Evolutionary conservation across 2,329 filamentous ascomycete genomes (phyloP).

Genomic region (Trichophyton schoenleinii): DNA sequence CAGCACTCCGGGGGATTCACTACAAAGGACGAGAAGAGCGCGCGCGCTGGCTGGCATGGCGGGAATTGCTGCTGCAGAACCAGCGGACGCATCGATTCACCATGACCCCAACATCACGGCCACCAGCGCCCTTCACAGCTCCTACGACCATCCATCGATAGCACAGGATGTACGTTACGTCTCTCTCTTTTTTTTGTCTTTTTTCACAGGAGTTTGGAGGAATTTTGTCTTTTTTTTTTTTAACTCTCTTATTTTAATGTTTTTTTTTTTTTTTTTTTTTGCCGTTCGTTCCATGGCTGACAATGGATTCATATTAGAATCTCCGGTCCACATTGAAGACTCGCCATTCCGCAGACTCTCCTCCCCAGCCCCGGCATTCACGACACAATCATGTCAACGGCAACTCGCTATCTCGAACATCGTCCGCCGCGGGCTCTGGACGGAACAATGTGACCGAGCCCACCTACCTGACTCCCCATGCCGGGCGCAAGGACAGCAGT

Average conservation of each 20-base stretch:
- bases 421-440: slow-evolving; percentile 24
- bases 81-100: slow-evolving; percentile 23
- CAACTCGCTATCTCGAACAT: slow-evolving; percentile 24
- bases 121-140: neutral
- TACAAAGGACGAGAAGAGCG: neutral
- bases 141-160: neutral
- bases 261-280: too few species aligned
- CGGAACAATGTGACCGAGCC: slow-evolving; percentile 21
- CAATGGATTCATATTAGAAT: neutral
- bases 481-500: slow-evolving; percentile 24
- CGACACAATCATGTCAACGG: slow-evolving; percentile 11
- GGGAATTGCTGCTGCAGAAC: slow-evolving; percentile 29
- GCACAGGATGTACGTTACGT: slow-evolving; percentile 1
- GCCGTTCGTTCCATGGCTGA: neutral
- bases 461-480: slow-evolving; percentile 17
- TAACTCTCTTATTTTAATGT: too few species aligned
- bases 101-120: neutral
- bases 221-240: too few species aligned
- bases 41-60: slow-evolving; percentile 24
- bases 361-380: slow-evolving; percentile 7
- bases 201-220: too few species aligned
- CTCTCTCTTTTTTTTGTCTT: neutral
- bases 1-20: neutral
- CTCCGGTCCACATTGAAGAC: slow-evolving; percentile 14
- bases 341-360: slow-evolving; percentile 29